Evolutionary conservation across 1,284 basidiomycete species (phyloP), one percentile per base, ranked within the genome.

Genomic region (Golubevia sp.): DNA sequence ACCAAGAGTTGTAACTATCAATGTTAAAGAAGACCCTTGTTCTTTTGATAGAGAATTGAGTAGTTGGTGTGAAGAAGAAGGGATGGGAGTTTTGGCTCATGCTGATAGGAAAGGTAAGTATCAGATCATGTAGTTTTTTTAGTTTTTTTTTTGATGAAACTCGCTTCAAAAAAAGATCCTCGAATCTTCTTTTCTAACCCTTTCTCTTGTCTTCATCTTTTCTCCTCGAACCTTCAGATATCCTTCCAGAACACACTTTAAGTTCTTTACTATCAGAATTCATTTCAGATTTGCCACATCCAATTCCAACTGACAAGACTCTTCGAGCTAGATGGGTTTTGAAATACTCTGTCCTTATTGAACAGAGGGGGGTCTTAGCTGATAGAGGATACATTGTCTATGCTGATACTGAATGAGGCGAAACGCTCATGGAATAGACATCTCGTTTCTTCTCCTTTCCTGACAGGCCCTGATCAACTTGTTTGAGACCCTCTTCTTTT

Each of bases 261-360:
- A 74, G 70, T 4, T 67, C 25, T 0, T 55, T 79, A 6, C 64
- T 79, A 49, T 58, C 65, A 13, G 76, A 79, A 52, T 79, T 79
- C 53, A 25, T 56, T 1, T 58, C 60, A 25, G 64, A 62, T 21
- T 30, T 77, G 15, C 76, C 76, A 5, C 49, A 66, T 15, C 24
- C 63, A 11, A 23, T 59, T 21, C 64, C 67, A 25, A 49, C 20
- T 20, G 52, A 52, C 7, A 53, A 48, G 23, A n/a, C 55, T 30
- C 59, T 67, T 2, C 54, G 50, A 6, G 58, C 75, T 1, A 67
- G 66, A 21, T 77, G 75, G 75, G 72, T 67, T 1, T 54, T 77
- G 55, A 74, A 78, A 61, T 76, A 76, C 55, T 72, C 74, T 1
- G 71, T 73, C 2, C 34, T 78, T 21, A 78, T 78, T 49, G 66